Evolutionary conservation across 2,329 filamentous ascomycete genomes (phyloP).

Genomic region (Phialophora chinensis): DNA sequence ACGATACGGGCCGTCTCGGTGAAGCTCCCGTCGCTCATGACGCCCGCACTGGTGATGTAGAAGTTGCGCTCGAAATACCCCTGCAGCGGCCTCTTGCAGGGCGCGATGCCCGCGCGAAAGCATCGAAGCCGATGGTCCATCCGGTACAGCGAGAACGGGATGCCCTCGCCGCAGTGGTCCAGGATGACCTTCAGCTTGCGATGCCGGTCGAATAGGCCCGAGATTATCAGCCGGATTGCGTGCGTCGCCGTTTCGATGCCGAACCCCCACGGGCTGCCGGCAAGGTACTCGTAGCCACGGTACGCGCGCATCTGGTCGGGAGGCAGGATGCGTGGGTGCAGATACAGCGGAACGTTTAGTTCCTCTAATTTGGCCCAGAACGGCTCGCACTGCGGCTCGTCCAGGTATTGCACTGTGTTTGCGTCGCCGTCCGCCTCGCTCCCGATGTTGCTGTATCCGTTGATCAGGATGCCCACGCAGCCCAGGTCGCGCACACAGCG

Average conservation of each 20-base stretch:
- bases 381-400: too few relatives aligned
- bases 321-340: not conserved
- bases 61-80: not conserved
- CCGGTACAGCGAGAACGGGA: constrained; percentile 2
- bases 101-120: not conserved
- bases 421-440: too few relatives aligned
- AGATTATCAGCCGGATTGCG: not conserved
- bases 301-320: not conserved
- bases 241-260: not conserved
- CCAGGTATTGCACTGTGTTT: too few relatives aligned
- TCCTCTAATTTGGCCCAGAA: too few relatives aligned
- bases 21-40: not conserved
- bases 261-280: constrained; percentile 4
- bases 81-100: not conserved
- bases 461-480: too few relatives aligned
- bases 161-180: constrained; percentile 1
- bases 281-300: constrained; percentile 1
- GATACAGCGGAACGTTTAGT: not conserved
- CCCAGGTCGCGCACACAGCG: too few relatives aligned
- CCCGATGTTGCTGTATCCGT: too few relatives aligned
- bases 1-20: not conserved
- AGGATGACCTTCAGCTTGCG: not conserved
- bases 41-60: not conserved
- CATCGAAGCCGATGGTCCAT: not conserved
- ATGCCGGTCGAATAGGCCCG: not conserved